Evolutionary conservation across 2,329 filamentous ascomycete genomes (phyloP), one percentile per base, ranked within the genome.

Genomic region (Penicillium psychrosexuale): DNA sequence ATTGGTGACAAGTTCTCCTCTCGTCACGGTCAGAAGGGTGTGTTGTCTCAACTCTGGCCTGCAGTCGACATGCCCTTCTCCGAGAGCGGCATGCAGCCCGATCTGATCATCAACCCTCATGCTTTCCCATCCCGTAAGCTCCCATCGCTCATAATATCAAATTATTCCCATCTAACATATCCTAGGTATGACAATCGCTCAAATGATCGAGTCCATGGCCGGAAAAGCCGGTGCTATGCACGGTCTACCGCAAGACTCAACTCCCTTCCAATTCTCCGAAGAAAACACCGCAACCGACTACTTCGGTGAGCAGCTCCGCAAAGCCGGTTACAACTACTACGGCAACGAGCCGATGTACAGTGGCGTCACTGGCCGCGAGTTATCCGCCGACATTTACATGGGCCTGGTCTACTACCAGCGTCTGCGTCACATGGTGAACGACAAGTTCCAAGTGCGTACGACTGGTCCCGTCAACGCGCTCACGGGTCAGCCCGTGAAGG

Each of bases 1-100:
- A 97, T 99, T 56, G 94, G 94, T 73, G 94, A 99, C 82, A 99
- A 99, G 76, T 99, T 99, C 79, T 97, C 94, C 11, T 99, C 94
- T 45, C 88, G 94, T 59, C 94, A 99, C 80, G 94, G 94, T 58
- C 94, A 99, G 73, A 99, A 99, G 77, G 94, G 94, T 85, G 94
- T 97, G 47, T 87, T 84, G 68, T 97, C 91, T 17, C 93, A 97
- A 72, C 94, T 97, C 72, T 99, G 94, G 91, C 94, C 92, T 0
- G 84, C 87, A 2, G 80, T 89, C 56, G 92, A 97, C 72, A 94
- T 99, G 90, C 94, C 94, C 3, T 99, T 97, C 76, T 91, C 90
- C 3, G 94, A 99, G 77, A 90, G 89, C 6, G 94, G 94, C 51
- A 97, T 99, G 58, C 92, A 97, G 69, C 94, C 94, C 9, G 94